Conservation (phyloP, 225 moss, liverwort and hornwort species). For the Polytrichum commune region DNA sequence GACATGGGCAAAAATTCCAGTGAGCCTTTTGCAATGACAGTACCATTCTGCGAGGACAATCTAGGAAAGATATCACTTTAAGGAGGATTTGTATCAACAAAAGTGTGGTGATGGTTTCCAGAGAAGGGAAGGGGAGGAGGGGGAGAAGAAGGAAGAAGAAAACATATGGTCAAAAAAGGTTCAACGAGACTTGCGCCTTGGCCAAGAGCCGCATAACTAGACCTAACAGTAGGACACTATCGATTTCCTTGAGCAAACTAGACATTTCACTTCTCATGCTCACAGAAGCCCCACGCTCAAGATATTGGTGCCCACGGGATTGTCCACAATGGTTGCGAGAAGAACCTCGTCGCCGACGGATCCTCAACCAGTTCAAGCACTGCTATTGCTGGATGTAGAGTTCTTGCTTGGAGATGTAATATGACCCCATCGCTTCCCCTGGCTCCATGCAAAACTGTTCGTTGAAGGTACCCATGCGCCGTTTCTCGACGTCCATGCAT, state of each 20-base stretch:
- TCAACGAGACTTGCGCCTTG: background rate
- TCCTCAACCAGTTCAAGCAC: background rate
- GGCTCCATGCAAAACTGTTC: constrained; percentile 98
- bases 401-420: constrained; percentile 92
- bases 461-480: constrained; percentile 79
- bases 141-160: background rate
- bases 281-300: background rate
- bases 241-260: background rate
- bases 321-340: too few species aligned
- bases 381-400: constrained; percentile 86
- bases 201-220: background rate
- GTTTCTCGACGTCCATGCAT: constrained; percentile 72
- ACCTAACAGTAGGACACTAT: background rate
- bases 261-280: background rate
- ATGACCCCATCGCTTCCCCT: constrained; percentile 84
- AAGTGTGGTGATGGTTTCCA: too few species aligned
- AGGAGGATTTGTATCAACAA: too few species aligned
- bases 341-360: too few species aligned
- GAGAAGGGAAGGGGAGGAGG: too few species aligned
- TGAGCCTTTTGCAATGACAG: too few species aligned
- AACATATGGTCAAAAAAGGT: background rate
- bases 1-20: too few species aligned
- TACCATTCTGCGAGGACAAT: too few species aligned
- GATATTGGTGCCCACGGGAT: background rate
- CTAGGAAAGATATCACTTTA: too few species aligned